Conservation (phyloP, 2,329 filamentous ascomycete genomes). For the Dothistroma septosporum region DNA sequence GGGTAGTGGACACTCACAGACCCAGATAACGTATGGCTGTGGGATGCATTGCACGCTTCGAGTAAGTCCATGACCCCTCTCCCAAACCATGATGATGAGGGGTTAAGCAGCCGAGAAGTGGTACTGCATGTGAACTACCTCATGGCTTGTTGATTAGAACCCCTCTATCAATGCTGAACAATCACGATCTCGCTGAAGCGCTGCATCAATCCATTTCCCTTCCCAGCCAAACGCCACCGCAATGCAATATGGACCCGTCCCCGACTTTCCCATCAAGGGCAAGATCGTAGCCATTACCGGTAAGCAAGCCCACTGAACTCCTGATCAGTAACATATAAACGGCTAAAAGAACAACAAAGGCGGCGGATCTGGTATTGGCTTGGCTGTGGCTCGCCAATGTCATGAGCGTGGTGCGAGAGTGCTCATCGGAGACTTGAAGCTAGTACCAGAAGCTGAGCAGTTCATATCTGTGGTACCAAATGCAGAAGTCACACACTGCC, state of each 20-base stretch:
- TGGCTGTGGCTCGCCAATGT: constrained; percentile 18
- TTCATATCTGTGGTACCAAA: constrained; percentile 7
- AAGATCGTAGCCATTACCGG: constrained; percentile 23
- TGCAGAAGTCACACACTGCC: constrained; percentile 10
- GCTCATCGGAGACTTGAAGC: constrained; percentile 22
- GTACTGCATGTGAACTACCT: background rate
- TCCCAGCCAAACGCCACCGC: background rate
- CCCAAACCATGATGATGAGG: background rate
- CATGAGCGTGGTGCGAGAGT: constrained; percentile 18
- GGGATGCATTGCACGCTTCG: background rate
- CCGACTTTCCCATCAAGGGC: constrained; percentile 19
- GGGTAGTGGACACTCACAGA: too few species aligned
- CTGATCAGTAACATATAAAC: background rate
- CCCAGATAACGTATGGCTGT: too few species aligned
- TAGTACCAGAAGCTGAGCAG: constrained; percentile 18
- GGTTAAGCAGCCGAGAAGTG: background rate
- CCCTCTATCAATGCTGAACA: background rate
- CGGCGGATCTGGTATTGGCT: constrained; percentile 21
- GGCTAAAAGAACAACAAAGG: background rate
- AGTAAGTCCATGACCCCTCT: background rate
- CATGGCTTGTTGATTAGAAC: background rate
- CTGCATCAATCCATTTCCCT: background rate
- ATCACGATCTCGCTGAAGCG: background rate
- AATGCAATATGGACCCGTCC: constrained; percentile 23
- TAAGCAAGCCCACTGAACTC: background rate